Percentiles rank a stretch among this genome's conserved stretches.
These are phyloP conservation scores for Zostera marina DNA, from an alignment of 116 monocot species.

Conservation along the genomic window DNA sequence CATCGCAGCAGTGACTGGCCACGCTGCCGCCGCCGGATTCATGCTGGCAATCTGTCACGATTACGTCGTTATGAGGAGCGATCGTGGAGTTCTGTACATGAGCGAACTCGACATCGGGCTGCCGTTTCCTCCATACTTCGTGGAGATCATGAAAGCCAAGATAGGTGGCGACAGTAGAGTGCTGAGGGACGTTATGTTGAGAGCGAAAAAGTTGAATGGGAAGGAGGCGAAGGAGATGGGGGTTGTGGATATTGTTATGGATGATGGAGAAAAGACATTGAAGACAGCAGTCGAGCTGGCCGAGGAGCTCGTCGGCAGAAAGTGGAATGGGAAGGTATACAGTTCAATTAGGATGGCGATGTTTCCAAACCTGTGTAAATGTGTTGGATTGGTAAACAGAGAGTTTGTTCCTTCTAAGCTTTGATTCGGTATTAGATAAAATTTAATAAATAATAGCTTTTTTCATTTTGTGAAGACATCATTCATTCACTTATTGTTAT, in stretches of 20 bases:
- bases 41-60: slow-evolving; percentile 46
- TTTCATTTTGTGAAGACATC: too few relatives aligned
- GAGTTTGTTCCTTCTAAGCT: slow-evolving; percentile 23
- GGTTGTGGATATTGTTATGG: slow-evolving; percentile 38
- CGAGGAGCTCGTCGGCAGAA: slow-evolving; percentile 52
- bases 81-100: slow-evolving; percentile 72
- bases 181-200: slow-evolving; percentile 36
- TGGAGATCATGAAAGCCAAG: slow-evolving; percentile 38
- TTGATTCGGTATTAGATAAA: slow-evolving; percentile 1
- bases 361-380: slow-evolving; percentile 31
- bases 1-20: slow-evolving; percentile 61
- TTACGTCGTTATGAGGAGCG: slow-evolving; percentile 48
- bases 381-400: slow-evolving; percentile 30
- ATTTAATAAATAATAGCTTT: too few relatives aligned
- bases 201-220: slow-evolving; percentile 36
- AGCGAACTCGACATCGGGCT: slow-evolving; percentile 56
- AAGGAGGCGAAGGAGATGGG: slow-evolving; percentile 43
- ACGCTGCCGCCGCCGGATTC: slow-evolving; percentile 53
- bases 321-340: slow-evolving; percentile 57
- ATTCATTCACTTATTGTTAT: too few relatives aligned
- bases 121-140: slow-evolving; percentile 34
- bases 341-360: slow-evolving; percentile 35
- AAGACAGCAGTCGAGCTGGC: slow-evolving; percentile 44
- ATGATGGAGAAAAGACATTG: slow-evolving; percentile 17
- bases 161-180: slow-evolving; percentile 24